These are phyloP conservation scores for Tulasnella sp. DNA, from an alignment of 768 basidiomycete species.

Conservation along the genomic window DNA sequence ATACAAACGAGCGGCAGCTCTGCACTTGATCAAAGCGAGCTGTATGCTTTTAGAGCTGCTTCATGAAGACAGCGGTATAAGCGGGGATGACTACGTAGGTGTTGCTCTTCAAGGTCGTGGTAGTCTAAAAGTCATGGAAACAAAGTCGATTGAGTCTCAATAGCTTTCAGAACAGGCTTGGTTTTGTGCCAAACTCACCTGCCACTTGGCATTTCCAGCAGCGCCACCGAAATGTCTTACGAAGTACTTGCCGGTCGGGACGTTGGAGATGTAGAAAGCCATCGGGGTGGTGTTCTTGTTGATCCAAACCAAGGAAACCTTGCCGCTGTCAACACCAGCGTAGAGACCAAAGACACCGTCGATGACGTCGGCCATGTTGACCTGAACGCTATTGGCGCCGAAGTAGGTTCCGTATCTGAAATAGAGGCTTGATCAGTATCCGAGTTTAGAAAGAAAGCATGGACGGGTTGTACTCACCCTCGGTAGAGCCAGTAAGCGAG, in stretches of 20 bases:
- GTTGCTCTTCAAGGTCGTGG: conserved; percentile 24
- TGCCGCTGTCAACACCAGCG: conserved; percentile 28
- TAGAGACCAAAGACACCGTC: conserved; percentile 37
- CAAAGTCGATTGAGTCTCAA: neutral
- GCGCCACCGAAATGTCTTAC: conserved; percentile 44
- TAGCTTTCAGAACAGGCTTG: neutral
- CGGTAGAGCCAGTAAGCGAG: conserved; percentile 46
- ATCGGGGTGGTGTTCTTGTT: conserved; percentile 40
- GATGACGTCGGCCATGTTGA: conserved; percentile 33
- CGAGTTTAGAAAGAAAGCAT: neutral
- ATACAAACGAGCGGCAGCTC: no score
- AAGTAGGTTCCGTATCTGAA: conserved; percentile 37
- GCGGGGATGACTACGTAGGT: conserved; percentile 29
- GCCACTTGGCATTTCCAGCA: conserved; percentile 45
- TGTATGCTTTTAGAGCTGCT: conserved; percentile 18
- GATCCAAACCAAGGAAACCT: conserved; percentile 35
- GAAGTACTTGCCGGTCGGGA: conserved; percentile 41
- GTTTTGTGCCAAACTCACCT: conserved; percentile 16
- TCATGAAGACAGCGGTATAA: conserved; percentile 30
- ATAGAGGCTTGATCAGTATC: neutral
- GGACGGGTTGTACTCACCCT: conserved; percentile 30
- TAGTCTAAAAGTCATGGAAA: conserved; percentile 21
- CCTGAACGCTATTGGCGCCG: conserved; percentile 35
- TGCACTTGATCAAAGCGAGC: no score
- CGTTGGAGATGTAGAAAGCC: conserved; percentile 31